Base-by-base conservation (phyloP, 768 basidiomycete species). In the Pluteus cervinus region DNA sequence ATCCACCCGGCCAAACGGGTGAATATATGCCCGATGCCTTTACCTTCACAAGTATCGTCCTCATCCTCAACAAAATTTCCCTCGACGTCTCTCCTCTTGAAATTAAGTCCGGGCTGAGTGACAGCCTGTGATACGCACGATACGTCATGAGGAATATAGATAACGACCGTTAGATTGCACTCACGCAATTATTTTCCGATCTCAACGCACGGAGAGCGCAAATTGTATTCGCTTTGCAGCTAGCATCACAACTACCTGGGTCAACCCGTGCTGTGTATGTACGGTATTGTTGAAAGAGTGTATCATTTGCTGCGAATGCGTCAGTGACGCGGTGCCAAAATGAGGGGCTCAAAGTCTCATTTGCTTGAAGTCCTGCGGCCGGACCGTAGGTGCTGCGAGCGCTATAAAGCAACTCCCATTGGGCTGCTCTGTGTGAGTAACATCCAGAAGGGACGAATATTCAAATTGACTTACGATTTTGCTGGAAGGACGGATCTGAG, bases 261-360 rank as follows among this genome's bases (percentile, higher is more conserved):
- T 53, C 46, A 9, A 54, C 56, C n/a, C 69, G 54, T 7, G 61
- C 63, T 25, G 63, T 55, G 45, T 67, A 68, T 16, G 55, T 57
- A 46, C 68, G 70, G 56, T 67, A 79, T 23, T 66, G 50, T 28
- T 68, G 51, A 44, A 71, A 73, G 3, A 66, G 62, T 10, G 55
- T 53, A 25, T 72, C 65, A 46, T 77, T 70, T 14, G 52, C 41
- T 28, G 56, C 66, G 42, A 79, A 73, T 0, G 59, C 67, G 38
- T 76, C 75, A 0, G 78, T 79, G 6, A 79, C 61, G 29, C 57
- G 56, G 50, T 81, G 79, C 79, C 78, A 81, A 57, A 81, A 80
- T 7, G 67, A 54, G 2, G 76, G 63, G 17, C 56, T 61, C 9
- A 81, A 60, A 1, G 76, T 50, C 33, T 63, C 54, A 2, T 40